These are phyloP conservation scores for Mycena rebaudengoi DNA, from an alignment of 768 basidiomycete genomes.

Conservation along the genomic window DNA sequence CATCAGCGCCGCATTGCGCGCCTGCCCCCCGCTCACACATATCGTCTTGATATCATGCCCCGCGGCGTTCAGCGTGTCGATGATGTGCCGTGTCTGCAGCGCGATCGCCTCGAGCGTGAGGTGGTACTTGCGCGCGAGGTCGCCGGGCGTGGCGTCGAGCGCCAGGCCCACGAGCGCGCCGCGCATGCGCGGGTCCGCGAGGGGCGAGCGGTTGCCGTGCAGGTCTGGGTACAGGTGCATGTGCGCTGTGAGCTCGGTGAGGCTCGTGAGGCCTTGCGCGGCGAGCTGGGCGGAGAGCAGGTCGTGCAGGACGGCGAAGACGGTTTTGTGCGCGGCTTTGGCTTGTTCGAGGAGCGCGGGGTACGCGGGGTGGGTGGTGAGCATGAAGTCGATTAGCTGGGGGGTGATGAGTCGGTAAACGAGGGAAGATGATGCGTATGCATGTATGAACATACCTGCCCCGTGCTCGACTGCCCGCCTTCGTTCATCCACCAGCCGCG, in stretches of 20 bases:
- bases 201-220: conserved; percentile 95
- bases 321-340: conserved; percentile 64
- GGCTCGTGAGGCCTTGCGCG: conserved; percentile 62
- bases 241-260: conserved; percentile 89
- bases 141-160: conserved; percentile 76
- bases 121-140: conserved; percentile 91
- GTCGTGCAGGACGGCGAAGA: conserved; percentile 76
- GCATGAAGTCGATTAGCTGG: conserved; percentile 92
- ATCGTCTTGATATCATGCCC: conserved; percentile 87
- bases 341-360: conserved; percentile 70
- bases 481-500: conserved; percentile 99
- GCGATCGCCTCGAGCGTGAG: conserved; percentile 93
- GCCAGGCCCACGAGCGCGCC: conserved; percentile 90
- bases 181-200: conserved; percentile 95
- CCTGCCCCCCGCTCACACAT: conserved; percentile 94
- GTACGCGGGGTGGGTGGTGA: conserved; percentile 92
- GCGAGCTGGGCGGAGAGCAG: conserved; percentile 72
- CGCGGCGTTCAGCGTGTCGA: conserved; percentile 85
- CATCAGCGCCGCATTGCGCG: conserved; percentile 90
- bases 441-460: conserved; percentile 65
- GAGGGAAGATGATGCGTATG: background rate
- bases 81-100: conserved; percentile 92
- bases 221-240: conserved; percentile 96
- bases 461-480: conserved; percentile 97
- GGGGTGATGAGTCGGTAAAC: background rate